These are phyloP conservation scores for Lepidopterella palustris DNA, from an alignment of 495 filamentous ascomycete species.

Conservation along the genomic window DNA sequence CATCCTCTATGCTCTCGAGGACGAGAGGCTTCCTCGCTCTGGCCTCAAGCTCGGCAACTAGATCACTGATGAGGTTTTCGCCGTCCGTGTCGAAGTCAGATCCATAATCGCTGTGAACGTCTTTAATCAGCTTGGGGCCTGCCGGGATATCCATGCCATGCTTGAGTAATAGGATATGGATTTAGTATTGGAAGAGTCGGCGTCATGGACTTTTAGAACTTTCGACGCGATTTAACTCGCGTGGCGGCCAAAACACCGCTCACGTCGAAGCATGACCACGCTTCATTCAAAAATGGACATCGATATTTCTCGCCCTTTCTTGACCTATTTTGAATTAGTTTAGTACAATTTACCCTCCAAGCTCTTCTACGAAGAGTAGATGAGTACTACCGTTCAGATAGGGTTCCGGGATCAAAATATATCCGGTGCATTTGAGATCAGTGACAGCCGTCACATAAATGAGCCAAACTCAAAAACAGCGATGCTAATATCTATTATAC, in stretches of 20 bases:
- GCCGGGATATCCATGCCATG: constrained; percentile 14
- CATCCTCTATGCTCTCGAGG: constrained; percentile 27
- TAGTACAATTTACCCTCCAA: too few species aligned
- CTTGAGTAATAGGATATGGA: background rate
- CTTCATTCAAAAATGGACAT: too few species aligned
- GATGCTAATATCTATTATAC: background rate
- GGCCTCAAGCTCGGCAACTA: constrained; percentile 26
- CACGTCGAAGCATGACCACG: too few species aligned
- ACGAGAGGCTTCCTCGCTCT: constrained; percentile 3
- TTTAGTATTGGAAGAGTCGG: background rate
- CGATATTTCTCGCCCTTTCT: too few species aligned
- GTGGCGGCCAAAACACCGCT: too few species aligned
- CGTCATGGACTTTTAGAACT: background rate
- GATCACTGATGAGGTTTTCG: constrained; percentile 17
- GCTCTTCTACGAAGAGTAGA: too few species aligned
- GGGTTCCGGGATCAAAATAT: too few species aligned
- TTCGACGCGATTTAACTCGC: background rate
- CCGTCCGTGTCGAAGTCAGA: constrained; percentile 35
- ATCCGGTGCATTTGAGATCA: too few species aligned
- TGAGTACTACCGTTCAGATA: too few species aligned
- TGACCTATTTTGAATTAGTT: too few species aligned
- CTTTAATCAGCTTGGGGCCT: background rate
- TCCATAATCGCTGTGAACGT: constrained; percentile 35
- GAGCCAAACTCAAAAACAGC: too few species aligned
- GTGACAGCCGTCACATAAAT: too few species aligned